Evolutionary conservation across 1,284 basidiomycete genomes (phyloP).

Genomic region (Calocybe gambosa): DNA sequence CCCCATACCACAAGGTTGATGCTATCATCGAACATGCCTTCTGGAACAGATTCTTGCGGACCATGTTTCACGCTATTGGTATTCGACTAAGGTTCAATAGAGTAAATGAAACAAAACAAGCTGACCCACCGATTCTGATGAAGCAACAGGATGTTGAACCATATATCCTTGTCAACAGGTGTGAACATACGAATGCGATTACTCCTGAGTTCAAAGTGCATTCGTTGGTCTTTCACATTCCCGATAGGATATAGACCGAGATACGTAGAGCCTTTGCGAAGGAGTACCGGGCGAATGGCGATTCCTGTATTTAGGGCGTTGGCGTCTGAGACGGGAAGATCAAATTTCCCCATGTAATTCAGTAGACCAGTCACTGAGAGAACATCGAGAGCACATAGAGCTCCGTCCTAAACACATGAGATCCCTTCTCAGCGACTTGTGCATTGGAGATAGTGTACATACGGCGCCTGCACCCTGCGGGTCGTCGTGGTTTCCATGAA

Average conservation of each 20-base stretch:
- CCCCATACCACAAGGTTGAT: conserved; percentile 96
- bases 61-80: conserved; percentile 80
- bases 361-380: conserved; percentile 91
- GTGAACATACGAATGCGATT: conserved; percentile 96
- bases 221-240: conserved; percentile 93
- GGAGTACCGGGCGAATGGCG: conserved; percentile 82
- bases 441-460: conserved; percentile 21
- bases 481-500: conserved; percentile 99
- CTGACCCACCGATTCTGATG: conserved; percentile 91
- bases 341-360: conserved; percentile 96
- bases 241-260: conserved; percentile 94
- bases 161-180: conserved; percentile 83
- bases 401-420: conserved; percentile 68
- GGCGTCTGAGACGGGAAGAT: conserved; percentile 57
- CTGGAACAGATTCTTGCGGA: conserved; percentile 89
- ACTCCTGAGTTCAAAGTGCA: conserved; percentile 92
- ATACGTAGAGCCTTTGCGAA: conserved; percentile 83
- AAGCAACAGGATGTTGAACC: conserved; percentile 93
- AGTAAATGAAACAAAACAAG: neutral
- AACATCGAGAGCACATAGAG: conserved; percentile 91
- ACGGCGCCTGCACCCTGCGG: conserved; percentile 94
- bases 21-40: conserved; percentile 95
- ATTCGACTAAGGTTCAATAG: neutral
- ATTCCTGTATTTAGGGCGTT: conserved; percentile 74
- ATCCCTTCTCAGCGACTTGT: neutral